Base-by-base conservation (phyloP, 2,329 filamentous ascomycete species). In the Fusarium sp. region DNA sequence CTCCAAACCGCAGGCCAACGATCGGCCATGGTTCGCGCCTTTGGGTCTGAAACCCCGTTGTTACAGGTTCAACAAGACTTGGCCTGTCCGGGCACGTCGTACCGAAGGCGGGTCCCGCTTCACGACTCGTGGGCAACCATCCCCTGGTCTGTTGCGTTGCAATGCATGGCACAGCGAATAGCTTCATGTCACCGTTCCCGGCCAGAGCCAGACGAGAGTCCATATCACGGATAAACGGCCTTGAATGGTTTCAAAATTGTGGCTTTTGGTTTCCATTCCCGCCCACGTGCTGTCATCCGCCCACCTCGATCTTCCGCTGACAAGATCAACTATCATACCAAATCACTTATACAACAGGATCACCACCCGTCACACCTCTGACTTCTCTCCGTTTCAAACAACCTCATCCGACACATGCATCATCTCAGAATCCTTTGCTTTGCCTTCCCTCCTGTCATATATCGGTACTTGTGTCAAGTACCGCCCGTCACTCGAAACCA, bases 41-140 rank as follows among this genome's bases (percentile, higher is more conserved):
- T 65, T 52, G 65, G 36, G 62, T 77, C 69, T 74, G 73, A 72
- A 73, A 76, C 74, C 76, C 71, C 74, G 63, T 63, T 77, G 76
- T 78, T 78, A 76, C 76, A 78, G 76, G 76, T 78, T 69, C 65
- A 66, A 71, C 68, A 70, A 62, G 72, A 68, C 75, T 66, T 70
- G 70, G 63, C 45, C 70, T 63, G 47, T 59, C 76, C 67, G 70
- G 73, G 36, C 56, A 66, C 25, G 74, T 78, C 54, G 66, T 56
- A 76, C 58, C 71, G 59, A 61, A n/a, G 64, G 72, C 35, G 73
- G 72, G 35, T 57, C 16, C 47, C 22, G 27, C 11, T 10, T 40
- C 59, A 60, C 33, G 64, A 66, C 54, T 72, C 71, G 63, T 58
- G 60, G 47, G 47, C 25, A 29, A 50, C 47, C 42, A 22, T 7